Percentiles rank a stretch among this genome's conserved stretches.
Evolutionary conservation across 768 basidiomycete species (phyloP).

Genomic region (Rhizopogon vulgaris): DNA sequence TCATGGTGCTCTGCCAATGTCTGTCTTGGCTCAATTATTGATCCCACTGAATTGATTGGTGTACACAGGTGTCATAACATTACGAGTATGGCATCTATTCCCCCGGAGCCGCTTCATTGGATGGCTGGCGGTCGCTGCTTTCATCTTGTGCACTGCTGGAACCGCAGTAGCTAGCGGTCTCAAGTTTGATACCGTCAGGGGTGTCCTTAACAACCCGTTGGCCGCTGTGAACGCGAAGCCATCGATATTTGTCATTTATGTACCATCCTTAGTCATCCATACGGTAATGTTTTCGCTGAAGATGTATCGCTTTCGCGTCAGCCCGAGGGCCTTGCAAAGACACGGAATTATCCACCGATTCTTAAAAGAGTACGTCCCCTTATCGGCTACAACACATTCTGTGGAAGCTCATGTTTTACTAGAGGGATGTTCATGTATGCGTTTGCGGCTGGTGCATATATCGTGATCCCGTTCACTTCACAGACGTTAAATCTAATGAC

Average conservation of each 20-base stretch:
- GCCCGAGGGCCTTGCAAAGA: constrained; percentile 1
- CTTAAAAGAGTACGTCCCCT: constrained; percentile 14
- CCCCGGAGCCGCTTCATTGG: background rate
- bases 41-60: background rate
- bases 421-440: constrained; percentile 20
- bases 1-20: constrained; percentile 14
- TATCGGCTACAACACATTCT: background rate
- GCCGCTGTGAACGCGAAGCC: background rate
- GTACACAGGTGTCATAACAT: constrained; percentile 7
- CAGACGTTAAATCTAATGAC: background rate
- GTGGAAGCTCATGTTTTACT: background rate
- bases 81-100: constrained; percentile 18
- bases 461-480: background rate
- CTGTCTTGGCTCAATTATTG: background rate
- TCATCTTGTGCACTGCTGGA: background rate
- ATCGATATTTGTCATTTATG: constrained; percentile 4
- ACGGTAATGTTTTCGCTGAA: constrained; percentile 12
- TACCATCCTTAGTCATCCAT: constrained; percentile 11
- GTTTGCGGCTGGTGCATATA: constrained; percentile 10
- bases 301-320: constrained; percentile 8
- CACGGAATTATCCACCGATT: constrained; percentile 9
- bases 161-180: background rate
- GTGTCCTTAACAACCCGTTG: background rate
- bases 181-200: background rate
- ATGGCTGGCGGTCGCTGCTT: background rate